A percentile compares a stretch with the other conserved stretches of the same genome.
Conservation (phyloP, 192 early-diverging fungal genomes). For the Fimicolochytrium jonesii region DNA sequence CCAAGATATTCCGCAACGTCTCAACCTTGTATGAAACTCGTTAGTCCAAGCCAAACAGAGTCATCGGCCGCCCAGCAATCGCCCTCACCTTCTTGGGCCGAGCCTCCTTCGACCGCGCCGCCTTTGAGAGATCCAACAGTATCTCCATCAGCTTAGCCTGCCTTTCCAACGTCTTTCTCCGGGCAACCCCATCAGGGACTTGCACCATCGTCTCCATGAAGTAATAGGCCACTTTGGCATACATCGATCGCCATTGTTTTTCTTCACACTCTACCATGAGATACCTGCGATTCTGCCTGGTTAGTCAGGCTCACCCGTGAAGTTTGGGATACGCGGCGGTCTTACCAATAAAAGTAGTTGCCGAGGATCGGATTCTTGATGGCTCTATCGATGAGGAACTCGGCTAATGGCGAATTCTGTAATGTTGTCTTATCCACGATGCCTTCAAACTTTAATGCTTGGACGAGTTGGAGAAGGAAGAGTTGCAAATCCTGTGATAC, state of each 20-base stretch:
- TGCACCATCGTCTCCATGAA: constrained; percentile 71
- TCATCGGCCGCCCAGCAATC: no score
- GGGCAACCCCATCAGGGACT: constrained; percentile 54
- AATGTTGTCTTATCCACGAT: constrained; percentile 36
- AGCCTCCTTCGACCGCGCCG: constrained; percentile 76
- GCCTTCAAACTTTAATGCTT: constrained; percentile 94
- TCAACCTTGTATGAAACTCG: constrained; percentile 59
- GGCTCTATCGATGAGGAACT: constrained; percentile 87
- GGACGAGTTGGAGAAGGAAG: constrained; percentile 95
- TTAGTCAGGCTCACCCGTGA: no score
- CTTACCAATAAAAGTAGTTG: constrained; percentile 89
- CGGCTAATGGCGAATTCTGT: constrained; percentile 57
- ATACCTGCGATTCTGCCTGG: constrained; percentile 62
- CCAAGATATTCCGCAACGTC: constrained; percentile 65
- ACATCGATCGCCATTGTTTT: constrained; percentile 75
- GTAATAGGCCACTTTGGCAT: constrained; percentile 77
- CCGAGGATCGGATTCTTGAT: constrained; percentile 80
- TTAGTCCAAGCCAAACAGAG: background rate
- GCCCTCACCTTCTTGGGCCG: constrained; percentile 74
- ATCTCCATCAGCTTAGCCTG: constrained; percentile 82
- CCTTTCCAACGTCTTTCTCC: constrained; percentile 70
- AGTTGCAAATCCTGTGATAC: constrained; percentile 78
- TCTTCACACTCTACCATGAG: constrained; percentile 96
- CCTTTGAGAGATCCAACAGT: constrained; percentile 70
- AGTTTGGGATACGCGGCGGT: no score